These are phyloP conservation scores for Epichloe sylvatica DNA, from an alignment of 2,329 filamentous ascomycete species.

Conservation along the genomic window DNA sequence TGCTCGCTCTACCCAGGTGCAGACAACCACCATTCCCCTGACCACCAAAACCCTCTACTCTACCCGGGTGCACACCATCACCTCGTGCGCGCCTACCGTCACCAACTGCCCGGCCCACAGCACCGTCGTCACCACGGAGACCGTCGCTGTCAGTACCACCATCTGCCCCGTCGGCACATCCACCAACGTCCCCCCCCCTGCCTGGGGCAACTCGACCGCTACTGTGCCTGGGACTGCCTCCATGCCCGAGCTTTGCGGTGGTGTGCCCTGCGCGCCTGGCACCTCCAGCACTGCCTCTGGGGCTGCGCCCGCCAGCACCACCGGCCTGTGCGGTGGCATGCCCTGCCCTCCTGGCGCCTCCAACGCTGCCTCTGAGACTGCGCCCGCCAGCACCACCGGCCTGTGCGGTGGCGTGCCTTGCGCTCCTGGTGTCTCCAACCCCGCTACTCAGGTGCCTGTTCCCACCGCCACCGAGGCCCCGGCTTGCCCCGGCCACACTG, in stretches of 20 bases:
- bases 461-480: conserved; percentile 5
- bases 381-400: conserved; percentile 4
- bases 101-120: conserved; percentile 44
- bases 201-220: conserved; percentile 11
- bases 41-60: conserved; percentile 42
- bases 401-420: conserved; percentile 5
- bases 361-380: too few relatives aligned
- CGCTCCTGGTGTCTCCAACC: conserved; percentile 9
- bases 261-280: conserved; percentile 1
- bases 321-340: not conserved
- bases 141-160: conserved; percentile 25
- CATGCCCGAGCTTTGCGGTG: not conserved
- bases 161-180: conserved; percentile 23
- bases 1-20: conserved; percentile 24
- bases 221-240: not conserved
- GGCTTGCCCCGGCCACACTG: conserved; percentile 24
- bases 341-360: not conserved
- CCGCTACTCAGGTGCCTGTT: conserved; percentile 1
- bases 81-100: conserved; percentile 44
- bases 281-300: too few relatives aligned
- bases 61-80: conserved; percentile 47
- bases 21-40: conserved; percentile 25
- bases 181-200: not conserved
- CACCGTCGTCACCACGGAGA: conserved; percentile 23
- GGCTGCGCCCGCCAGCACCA: not conserved